These are phyloP conservation scores for Protomyces lactucae-debilis DNA, from an alignment of 1,139 yeast genomes.

Conservation along the genomic window DNA sequence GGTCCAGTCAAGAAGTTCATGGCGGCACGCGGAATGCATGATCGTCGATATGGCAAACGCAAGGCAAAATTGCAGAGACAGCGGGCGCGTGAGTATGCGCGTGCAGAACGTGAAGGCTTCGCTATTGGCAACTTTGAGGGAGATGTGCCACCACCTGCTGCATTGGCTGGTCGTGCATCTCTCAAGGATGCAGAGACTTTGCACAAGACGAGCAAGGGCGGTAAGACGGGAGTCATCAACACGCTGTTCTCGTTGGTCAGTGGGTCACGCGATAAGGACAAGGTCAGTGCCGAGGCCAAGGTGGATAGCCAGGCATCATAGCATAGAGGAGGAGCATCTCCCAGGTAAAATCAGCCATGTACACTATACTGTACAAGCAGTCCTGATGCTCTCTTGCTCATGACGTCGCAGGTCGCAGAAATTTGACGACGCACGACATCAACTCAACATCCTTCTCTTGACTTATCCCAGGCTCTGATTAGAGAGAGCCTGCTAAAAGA, in stretches of 20 bases:
- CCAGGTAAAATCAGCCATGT: too few relatives aligned
- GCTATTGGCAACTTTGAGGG: slow-evolving; percentile 19
- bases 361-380: too few relatives aligned
- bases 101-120: slow-evolving; percentile 21
- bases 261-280: slow-evolving; percentile 15
- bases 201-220: slow-evolving; percentile 15
- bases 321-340: too few relatives aligned
- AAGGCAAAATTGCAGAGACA: slow-evolving; percentile 18
- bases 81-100: slow-evolving; percentile 25
- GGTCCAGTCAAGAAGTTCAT: slow-evolving; percentile 25
- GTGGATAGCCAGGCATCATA: not conserved
- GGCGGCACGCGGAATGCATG: slow-evolving; percentile 19
- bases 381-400: too few relatives aligned
- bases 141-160: slow-evolving; percentile 21
- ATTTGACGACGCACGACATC: too few relatives aligned
- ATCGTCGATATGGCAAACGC: slow-evolving; percentile 10
- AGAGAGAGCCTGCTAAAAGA: too few relatives aligned
- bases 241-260: slow-evolving; percentile 23
- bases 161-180: slow-evolving; percentile 22
- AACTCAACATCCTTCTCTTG: too few relatives aligned
- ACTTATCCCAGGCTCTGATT: too few relatives aligned
- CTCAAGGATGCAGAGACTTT: slow-evolving; percentile 10
- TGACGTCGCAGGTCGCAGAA: too few relatives aligned
- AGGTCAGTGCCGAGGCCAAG: not conserved
- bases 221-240: slow-evolving; percentile 17